A percentile compares a stretch with the other conserved stretches of the same genome.
These are phyloP conservation scores for Cadophora luteo-olivacea DNA, from an alignment of 2,329 filamentous ascomycete species.

Conservation along the genomic window DNA sequence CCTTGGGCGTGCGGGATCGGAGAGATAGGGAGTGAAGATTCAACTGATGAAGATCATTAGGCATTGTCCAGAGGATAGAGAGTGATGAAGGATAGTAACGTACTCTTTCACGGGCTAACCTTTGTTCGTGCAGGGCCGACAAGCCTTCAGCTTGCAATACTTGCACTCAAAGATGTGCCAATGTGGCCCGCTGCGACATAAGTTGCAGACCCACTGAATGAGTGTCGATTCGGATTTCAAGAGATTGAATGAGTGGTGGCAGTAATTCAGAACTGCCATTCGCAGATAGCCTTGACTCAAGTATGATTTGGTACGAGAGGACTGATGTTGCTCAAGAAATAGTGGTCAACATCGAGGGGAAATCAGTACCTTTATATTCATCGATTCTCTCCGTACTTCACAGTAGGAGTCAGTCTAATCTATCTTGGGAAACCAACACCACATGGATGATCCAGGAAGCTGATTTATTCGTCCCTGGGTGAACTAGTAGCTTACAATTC, in stretches of 20 bases:
- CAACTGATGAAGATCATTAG: constrained; percentile 15
- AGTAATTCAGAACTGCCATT: constrained; percentile 62
- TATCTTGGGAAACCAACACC: constrained; percentile 18
- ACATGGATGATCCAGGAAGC: constrained; percentile 12
- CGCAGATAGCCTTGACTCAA: constrained; percentile 8
- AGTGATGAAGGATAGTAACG: constrained; percentile 14
- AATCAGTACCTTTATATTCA: constrained; percentile 19
- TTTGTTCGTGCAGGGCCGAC: constrained; percentile 56
- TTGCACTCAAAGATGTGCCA: constrained; percentile 74
- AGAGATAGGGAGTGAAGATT: background rate
- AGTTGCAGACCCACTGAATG: constrained; percentile 69
- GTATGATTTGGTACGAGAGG: constrained; percentile 19
- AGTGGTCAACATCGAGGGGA: constrained; percentile 18
- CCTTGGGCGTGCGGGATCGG: constrained; percentile 3
- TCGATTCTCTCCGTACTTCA: constrained; percentile 15
- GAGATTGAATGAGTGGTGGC: constrained; percentile 67
- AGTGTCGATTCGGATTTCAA: constrained; percentile 71
- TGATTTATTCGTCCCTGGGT: background rate
- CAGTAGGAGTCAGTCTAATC: constrained; percentile 14
- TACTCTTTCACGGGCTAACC: constrained; percentile 30
- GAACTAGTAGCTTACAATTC: background rate
- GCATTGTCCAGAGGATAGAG: constrained; percentile 13
- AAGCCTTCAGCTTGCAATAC: constrained; percentile 71
- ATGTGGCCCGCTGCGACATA: constrained; percentile 68
- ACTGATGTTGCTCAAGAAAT: constrained; percentile 14